Evolutionary conservation across 306 rosid species (phyloP).

Genomic region (Pueraria montana): DNA sequence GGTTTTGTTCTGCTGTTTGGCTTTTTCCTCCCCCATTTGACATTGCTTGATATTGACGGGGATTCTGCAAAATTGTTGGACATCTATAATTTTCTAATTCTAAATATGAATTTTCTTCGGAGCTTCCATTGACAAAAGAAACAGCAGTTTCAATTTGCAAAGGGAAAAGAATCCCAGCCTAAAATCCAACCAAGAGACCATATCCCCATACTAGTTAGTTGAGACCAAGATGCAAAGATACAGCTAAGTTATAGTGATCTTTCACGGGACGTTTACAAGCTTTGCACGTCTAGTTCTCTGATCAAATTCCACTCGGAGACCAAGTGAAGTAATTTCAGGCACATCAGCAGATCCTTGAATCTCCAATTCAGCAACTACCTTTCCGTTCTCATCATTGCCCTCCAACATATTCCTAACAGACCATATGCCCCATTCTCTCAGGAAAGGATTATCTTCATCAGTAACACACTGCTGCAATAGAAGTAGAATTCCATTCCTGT

Average conservation of each 20-base stretch:
- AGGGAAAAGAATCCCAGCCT: slow-evolving; percentile 38
- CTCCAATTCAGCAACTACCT: slow-evolving; percentile 73
- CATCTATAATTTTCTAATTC: background rate
- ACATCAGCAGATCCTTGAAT: slow-evolving; percentile 71
- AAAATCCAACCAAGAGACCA: background rate
- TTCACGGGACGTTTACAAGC: slow-evolving; percentile 73
- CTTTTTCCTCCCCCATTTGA: background rate
- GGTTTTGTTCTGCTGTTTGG: background rate
- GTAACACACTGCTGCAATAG: slow-evolving; percentile 84
- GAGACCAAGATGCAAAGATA: background rate
- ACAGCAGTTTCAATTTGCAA: slow-evolving; percentile 35
- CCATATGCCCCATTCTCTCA: slow-evolving; percentile 96
- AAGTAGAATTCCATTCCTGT: slow-evolving; percentile 68
- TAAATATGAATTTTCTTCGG: background rate
- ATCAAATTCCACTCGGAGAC: slow-evolving; percentile 81
- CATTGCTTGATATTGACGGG: background rate
- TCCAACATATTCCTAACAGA: slow-evolving; percentile 78
- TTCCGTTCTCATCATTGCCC: slow-evolving; percentile 76
- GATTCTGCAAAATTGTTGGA: background rate
- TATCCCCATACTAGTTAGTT: background rate
- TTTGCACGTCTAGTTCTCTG: slow-evolving; percentile 68
- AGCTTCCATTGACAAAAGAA: background rate
- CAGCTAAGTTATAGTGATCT: background rate
- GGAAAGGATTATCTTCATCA: slow-evolving; percentile 80
- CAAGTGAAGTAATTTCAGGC: slow-evolving; percentile 75